Evolutionary conservation across 495 filamentous ascomycete species (phyloP).

Genomic region (Penicillium paxilli): DNA sequence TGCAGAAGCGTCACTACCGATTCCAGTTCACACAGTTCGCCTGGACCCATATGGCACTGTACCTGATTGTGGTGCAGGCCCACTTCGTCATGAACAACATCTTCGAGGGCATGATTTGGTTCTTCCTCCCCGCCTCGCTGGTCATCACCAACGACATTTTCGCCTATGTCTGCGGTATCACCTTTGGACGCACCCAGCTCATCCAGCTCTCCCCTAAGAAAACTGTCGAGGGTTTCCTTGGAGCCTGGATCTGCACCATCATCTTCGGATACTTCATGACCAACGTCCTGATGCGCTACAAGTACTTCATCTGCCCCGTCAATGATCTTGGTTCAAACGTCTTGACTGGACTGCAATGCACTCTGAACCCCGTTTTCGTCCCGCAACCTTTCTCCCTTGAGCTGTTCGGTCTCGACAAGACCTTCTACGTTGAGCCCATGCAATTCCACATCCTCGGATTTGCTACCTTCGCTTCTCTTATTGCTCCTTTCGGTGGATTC

Average conservation of each 20-base stretch:
- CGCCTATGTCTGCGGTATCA: constrained; percentile 96
- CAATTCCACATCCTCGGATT: constrained; percentile 92
- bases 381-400: constrained; percentile 75
- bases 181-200: constrained; percentile 92
- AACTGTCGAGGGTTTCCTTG: constrained; percentile 97
- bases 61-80: constrained; percentile 95
- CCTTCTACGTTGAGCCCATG: constrained; percentile 75
- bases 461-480: constrained; percentile 92
- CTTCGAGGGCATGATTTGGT: constrained; percentile 99
- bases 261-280: constrained; percentile 81
- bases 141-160: constrained; percentile 99
- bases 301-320: constrained; percentile 98
- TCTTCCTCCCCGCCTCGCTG: constrained; percentile 92
- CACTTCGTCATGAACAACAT: constrained; percentile 99
- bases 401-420: constrained; percentile 59
- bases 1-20: constrained; percentile 92
- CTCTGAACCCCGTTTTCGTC: constrained; percentile 89
- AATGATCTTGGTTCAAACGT: constrained; percentile 94
- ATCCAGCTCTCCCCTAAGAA: constrained; percentile 99
- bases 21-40: constrained; percentile 99
- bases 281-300: constrained; percentile 84
- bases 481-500: constrained; percentile 98
- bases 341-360: constrained; percentile 86
- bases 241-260: constrained; percentile 94
- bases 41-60: constrained; percentile 99